These are phyloP conservation scores for Hypericum perforatum DNA, from an alignment of 345 rosid species.

Conservation along the genomic window DNA sequence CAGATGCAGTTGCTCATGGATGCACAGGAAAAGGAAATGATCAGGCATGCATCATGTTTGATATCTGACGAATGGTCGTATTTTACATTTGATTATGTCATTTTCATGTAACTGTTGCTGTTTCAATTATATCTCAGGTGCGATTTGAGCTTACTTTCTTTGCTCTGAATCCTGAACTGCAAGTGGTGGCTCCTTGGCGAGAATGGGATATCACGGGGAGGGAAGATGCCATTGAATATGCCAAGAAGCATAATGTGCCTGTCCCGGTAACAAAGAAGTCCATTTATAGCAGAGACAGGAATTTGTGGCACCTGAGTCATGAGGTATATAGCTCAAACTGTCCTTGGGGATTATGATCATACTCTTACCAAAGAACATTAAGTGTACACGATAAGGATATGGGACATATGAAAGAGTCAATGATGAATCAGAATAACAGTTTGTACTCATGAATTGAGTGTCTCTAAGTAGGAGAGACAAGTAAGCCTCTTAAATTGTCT, in stretches of 20 bases:
- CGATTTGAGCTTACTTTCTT: slow-evolving; percentile 96
- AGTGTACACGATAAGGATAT: too few species aligned
- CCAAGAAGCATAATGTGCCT: slow-evolving; percentile 84
- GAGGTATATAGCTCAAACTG: slow-evolving; percentile 38
- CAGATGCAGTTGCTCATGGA: slow-evolving; percentile 94
- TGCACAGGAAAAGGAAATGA: slow-evolving; percentile 99
- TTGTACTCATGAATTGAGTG: too few species aligned
- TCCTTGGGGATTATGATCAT: background rate
- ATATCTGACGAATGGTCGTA: background rate
- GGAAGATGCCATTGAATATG: slow-evolving; percentile 95
- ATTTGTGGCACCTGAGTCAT: slow-evolving; percentile 93
- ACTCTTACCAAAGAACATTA: too few species aligned
- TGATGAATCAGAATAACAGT: too few species aligned
- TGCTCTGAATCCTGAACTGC: slow-evolving; percentile 77
- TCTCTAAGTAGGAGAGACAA: too few species aligned
- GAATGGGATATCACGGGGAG: slow-evolving; percentile 94
- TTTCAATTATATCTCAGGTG: slow-evolving; percentile 36
- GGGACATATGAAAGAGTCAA: too few species aligned
- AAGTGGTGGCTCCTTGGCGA: slow-evolving; percentile 96
- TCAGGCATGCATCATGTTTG: slow-evolving; percentile 43
- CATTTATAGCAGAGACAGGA: slow-evolving; percentile 89
- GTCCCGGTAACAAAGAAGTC: slow-evolving; percentile 95
- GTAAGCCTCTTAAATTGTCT: background rate
- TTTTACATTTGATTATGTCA: background rate
- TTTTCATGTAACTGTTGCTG: slow-evolving; percentile 8